phyloP scores from a whole-genome alignment of 495 filamentous ascomycete genomes.

The Aspergillus affinis region DNA sequence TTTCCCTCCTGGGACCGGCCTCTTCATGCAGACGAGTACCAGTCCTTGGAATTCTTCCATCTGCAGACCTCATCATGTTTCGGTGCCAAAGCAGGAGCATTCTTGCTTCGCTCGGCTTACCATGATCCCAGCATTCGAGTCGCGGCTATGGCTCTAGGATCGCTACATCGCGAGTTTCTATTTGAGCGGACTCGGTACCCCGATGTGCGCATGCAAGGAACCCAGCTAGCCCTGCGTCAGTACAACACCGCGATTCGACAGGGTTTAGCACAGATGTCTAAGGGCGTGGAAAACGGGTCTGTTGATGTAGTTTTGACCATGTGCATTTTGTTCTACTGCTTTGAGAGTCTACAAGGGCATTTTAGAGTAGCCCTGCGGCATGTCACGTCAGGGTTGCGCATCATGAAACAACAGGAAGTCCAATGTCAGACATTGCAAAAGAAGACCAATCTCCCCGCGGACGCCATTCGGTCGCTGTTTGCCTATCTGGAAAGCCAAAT shows the following conservation, averaged over 20 bases:
- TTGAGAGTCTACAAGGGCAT: constrained; percentile 55
- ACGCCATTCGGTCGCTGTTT: constrained; percentile 10
- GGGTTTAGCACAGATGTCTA: neutral
- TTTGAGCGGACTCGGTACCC: constrained; percentile 18
- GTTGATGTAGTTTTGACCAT: constrained; percentile 47
- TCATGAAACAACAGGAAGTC: constrained; percentile 21
- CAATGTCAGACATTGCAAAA: neutral
- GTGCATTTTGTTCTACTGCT: constrained; percentile 56
- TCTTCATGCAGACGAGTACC: constrained; percentile 38
- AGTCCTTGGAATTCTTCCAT: constrained; percentile 60
- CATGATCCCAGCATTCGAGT: constrained; percentile 60
- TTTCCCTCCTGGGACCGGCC: constrained; percentile 13
- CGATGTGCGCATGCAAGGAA: neutral
- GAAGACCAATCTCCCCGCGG: constrained; percentile 2
- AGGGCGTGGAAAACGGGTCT: neutral
- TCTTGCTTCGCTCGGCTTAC: constrained; percentile 56
- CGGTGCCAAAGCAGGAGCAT: constrained; percentile 51
- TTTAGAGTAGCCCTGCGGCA: constrained; percentile 45
- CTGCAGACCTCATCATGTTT: constrained; percentile 56
- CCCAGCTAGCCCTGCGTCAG: constrained; percentile 46
- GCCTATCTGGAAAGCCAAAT: constrained; percentile 20
- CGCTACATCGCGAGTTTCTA: constrained; percentile 59
- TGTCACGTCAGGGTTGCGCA: constrained; percentile 41
- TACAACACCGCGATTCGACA: constrained; percentile 55
- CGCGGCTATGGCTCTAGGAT: constrained; percentile 60